Evolutionary conservation across 2,329 filamentous ascomycete genomes (phyloP).

Genomic region (Colletotrichum higginsianum): DNA sequence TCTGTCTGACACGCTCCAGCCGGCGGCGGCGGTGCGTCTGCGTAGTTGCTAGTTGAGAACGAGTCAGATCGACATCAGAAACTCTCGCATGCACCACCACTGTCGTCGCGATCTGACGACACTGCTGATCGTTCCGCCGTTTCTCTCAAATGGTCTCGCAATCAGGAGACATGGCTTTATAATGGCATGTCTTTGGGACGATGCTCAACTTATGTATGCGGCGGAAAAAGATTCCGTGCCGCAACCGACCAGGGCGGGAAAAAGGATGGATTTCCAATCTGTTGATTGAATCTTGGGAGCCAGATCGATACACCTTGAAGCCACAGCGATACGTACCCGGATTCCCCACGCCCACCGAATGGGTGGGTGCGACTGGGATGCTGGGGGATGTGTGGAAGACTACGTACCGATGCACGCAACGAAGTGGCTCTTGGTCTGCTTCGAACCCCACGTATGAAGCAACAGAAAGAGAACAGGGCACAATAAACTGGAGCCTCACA

Average conservation of each 20-base stretch:
- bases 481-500: constrained; percentile 16
- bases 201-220: constrained; percentile 13
- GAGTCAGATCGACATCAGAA: constrained; percentile 30
- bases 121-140: neutral
- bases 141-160: constrained; percentile 1
- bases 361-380: neutral
- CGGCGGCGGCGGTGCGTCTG: constrained; percentile 1
- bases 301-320: constrained; percentile 4
- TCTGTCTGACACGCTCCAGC: constrained; percentile 28
- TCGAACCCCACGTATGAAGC: constrained; percentile 33
- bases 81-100: neutral
- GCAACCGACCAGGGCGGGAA: constrained; percentile 10
- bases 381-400: neutral
- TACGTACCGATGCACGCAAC: constrained; percentile 28
- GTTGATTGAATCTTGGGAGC: constrained; percentile 16
- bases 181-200: constrained; percentile 27
- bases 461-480: constrained; percentile 15
- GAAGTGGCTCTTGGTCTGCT: constrained; percentile 10
- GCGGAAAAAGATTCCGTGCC: constrained; percentile 5
- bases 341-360: constrained; percentile 31
- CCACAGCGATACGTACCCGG: constrained; percentile 26
- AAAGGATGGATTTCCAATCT: constrained; percentile 14
- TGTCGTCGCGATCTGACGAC: neutral
- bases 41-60: constrained; percentile 12
- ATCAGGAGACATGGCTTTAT: constrained; percentile 28